Evolutionary conservation across 2,329 filamentous ascomycete genomes (phyloP).

Genomic region (Sodiomyces alkalinus): DNA sequence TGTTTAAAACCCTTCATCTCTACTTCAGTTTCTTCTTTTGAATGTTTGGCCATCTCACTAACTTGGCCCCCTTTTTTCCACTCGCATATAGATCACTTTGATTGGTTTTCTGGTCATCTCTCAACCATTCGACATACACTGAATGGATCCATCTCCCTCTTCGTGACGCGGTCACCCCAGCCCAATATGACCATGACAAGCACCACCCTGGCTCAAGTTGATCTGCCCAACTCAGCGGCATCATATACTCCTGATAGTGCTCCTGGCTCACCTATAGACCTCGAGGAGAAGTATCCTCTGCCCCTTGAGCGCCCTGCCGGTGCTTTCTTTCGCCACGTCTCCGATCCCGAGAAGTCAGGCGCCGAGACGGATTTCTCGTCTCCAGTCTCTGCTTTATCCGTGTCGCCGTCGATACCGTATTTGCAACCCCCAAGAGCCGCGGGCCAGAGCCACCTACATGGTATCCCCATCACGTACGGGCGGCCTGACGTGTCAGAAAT

Average conservation of each 20-base stretch:
- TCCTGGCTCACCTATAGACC: not conserved
- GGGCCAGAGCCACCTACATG: slow-evolving; percentile 3
- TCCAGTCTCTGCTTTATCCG: slow-evolving; percentile 1
- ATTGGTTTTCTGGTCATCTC: slow-evolving; percentile 23
- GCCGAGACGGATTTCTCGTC: slow-evolving; percentile 9
- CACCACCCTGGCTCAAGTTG: slow-evolving; percentile 1
- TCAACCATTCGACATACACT: slow-evolving; percentile 14
- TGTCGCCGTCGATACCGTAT: not conserved
- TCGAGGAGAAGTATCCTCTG: slow-evolving; percentile 1
- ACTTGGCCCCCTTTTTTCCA: too few relatives aligned
- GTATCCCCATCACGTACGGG: slow-evolving; percentile 13
- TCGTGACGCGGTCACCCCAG: slow-evolving; percentile 15
- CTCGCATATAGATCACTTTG: slow-evolving; percentile 20
- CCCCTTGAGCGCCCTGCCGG: slow-evolving; percentile 3
- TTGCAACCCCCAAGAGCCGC: not conserved
- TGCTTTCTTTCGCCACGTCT: slow-evolving; percentile 5
- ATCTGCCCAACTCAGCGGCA: not conserved
- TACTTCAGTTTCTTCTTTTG: not conserved
- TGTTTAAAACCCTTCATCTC: not conserved
- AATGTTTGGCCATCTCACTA: too few relatives aligned
- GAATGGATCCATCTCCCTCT: slow-evolving; percentile 17
- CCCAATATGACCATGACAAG: slow-evolving; percentile 1
- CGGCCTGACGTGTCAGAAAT: slow-evolving; percentile 22
- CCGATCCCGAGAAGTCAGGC: slow-evolving; percentile 8
- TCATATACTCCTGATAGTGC: slow-evolving; percentile 1